phyloP scores from a whole-genome alignment of 1,284 basidiomycete species.

The Sanghuangporus sanghuang region DNA sequence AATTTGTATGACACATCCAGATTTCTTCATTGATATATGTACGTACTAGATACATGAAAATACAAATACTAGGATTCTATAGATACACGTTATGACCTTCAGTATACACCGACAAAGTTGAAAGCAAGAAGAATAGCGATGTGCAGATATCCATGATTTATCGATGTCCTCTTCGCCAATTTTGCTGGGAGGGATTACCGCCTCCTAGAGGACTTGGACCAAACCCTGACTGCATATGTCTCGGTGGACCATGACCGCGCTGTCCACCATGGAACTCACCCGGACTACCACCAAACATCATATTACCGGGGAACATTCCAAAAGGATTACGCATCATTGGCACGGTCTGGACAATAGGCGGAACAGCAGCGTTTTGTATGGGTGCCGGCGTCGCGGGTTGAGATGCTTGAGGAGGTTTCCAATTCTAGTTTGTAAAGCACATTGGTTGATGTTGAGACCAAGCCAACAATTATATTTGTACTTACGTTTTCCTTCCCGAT shows the following conservation, averaged over 20 bases:
- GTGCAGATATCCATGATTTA: neutral
- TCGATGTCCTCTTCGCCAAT: constrained; percentile 15
- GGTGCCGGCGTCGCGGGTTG: constrained; percentile 14
- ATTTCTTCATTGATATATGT: neutral
- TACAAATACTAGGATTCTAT: neutral
- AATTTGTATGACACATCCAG: neutral
- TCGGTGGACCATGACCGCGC: neutral
- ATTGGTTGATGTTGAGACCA: neutral
- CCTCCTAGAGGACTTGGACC: neutral
- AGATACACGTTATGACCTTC: neutral
- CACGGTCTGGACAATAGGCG: neutral
- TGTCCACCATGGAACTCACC: neutral
- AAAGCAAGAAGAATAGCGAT: constrained; percentile 9
- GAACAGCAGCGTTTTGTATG: constrained; percentile 1
- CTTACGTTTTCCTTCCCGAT: constrained; percentile 68
- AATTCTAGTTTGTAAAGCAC: constrained; percentile 37
- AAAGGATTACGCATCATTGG: neutral
- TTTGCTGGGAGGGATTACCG: constrained; percentile 8
- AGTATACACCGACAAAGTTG: neutral
- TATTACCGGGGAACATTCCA: constrained; percentile 1
- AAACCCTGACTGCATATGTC: constrained; percentile 5
- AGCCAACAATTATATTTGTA: no score
- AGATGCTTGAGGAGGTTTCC: constrained; percentile 45
- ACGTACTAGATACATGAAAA: neutral
- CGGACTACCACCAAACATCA: neutral